Percentiles rank a stretch among this genome's conserved stretches.
phyloP scores from a whole-genome alignment of 805 yeast species.

The Cyberlindnera euphorbiae region DNA sequence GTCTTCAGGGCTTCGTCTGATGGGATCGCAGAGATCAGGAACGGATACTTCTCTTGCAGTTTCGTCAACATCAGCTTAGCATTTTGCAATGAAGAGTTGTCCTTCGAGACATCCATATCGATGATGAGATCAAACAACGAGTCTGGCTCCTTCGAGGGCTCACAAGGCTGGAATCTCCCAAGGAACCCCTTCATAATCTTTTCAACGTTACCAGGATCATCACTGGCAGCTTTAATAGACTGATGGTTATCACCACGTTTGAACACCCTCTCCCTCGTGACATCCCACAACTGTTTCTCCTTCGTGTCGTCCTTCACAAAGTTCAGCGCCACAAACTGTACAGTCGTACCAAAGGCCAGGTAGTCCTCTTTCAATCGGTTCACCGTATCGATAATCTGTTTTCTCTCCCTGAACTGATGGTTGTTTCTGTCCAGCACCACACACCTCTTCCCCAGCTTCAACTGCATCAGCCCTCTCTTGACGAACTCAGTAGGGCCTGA shows the following conservation, averaged over 20 bases:
- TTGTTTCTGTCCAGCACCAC: constrained; percentile 84
- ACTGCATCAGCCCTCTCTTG: constrained; percentile 37
- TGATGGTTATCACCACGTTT: constrained; percentile 86
- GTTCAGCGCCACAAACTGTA: constrained; percentile 64
- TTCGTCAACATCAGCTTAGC: constrained; percentile 37
- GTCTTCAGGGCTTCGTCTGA: constrained; percentile 34
- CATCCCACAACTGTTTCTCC: constrained; percentile 36
- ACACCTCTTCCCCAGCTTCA: constrained; percentile 36
- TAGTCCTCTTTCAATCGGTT: constrained; percentile 37
- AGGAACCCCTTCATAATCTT: constrained; percentile 74
- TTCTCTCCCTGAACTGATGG: constrained; percentile 65
- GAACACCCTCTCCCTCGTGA: constrained; percentile 57
- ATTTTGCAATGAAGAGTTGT: constrained; percentile 46
- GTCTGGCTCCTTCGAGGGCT: constrained; percentile 50
- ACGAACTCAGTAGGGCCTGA: constrained; percentile 47
- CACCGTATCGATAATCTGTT: constrained; percentile 55
- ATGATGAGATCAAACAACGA: constrained; percentile 60
- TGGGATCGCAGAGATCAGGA: constrained; percentile 38
- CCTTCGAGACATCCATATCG: constrained; percentile 40
- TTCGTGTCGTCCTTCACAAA: constrained; percentile 44
- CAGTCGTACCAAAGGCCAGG: constrained; percentile 37
- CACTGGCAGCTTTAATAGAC: constrained; percentile 52
- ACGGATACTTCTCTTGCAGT: constrained; percentile 40
- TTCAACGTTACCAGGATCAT: constrained; percentile 45
- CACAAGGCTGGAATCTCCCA: constrained; percentile 59